Evolutionary conservation across 139 green algal species (phyloP).

Genomic region (Klebsormidium nitens): DNA sequence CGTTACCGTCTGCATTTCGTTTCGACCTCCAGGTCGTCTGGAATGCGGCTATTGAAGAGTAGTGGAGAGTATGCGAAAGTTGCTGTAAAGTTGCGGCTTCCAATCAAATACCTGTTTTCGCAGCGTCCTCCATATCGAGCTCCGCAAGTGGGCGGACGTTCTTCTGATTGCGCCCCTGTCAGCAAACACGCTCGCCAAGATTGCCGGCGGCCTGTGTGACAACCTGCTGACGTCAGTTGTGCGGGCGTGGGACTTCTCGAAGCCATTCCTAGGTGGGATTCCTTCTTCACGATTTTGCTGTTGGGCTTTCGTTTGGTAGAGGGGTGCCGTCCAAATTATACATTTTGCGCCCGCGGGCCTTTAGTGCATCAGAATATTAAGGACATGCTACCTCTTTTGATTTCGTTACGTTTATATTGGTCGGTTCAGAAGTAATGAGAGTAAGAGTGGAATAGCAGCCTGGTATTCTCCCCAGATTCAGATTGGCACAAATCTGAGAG

Average conservation of each 20-base stretch:
- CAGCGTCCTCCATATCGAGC: constrained; percentile 92
- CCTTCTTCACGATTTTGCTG: constrained; percentile 75
- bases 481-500: too few relatives aligned
- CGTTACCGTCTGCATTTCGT: neutral
- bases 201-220: constrained; percentile 71
- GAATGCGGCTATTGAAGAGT: neutral
- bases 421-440: too few relatives aligned
- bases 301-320: too few relatives aligned
- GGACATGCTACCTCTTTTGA: too few relatives aligned
- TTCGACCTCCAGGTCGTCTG: neutral
- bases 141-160: constrained; percentile 81
- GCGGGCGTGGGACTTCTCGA: constrained; percentile 81
- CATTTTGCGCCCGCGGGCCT: neutral
- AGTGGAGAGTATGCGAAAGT: neutral
- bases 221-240: constrained; percentile 90
- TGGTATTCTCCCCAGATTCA: too few relatives aligned
- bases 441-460: too few relatives aligned
- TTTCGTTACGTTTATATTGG: too few relatives aligned
- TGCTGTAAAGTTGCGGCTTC: neutral
- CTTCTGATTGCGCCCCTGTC: constrained; percentile 88
- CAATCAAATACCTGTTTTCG: neutral
- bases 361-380: too few relatives aligned
- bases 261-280: constrained; percentile 83
- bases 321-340: too few relatives aligned
- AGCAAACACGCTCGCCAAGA: constrained; percentile 92